These are phyloP conservation scores for Daedaleopsis sinensis DNA, from an alignment of 768 basidiomycete genomes.

Conservation along the genomic window DNA sequence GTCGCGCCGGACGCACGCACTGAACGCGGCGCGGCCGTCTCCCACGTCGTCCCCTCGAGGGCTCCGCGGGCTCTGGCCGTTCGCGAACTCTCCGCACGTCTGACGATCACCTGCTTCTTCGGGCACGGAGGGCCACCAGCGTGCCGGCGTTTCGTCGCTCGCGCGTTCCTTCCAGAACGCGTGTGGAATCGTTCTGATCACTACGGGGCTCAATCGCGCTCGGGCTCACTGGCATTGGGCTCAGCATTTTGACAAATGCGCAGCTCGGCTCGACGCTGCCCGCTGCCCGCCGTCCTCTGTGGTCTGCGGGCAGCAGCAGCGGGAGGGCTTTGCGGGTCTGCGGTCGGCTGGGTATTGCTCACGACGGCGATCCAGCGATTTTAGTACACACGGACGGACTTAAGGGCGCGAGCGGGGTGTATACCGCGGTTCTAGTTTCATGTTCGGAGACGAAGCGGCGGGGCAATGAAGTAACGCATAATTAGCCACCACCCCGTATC, in stretches of 20 bases:
- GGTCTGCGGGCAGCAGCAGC: no score
- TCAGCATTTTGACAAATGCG: no score
- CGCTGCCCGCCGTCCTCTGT: no score
- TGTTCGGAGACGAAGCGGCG: background rate
- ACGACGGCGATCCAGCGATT: no score
- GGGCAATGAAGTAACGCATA: background rate
- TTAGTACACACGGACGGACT: no score
- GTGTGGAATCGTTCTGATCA: conserved; percentile 15
- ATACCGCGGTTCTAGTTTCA: no score
- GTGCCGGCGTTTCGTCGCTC: background rate
- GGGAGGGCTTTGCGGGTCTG: no score
- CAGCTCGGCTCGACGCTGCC: no score
- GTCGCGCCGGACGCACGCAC: no score
- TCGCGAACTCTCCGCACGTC: conserved; percentile 20
- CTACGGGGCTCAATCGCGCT: background rate
- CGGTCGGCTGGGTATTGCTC: no score
- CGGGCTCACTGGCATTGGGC: no score
- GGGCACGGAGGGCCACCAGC: background rate
- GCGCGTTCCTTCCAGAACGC: conserved; percentile 8
- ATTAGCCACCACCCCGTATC: background rate
- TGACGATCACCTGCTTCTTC: conserved; percentile 14
- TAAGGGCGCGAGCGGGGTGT: no score
- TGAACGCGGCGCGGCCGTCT: background rate
- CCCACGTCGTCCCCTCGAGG: conserved; percentile 14
- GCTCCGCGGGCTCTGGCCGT: conserved; percentile 15